Evolutionary conservation across 73 alveolate species (phyloP).

Genomic region (Stentor roeselii): DNA sequence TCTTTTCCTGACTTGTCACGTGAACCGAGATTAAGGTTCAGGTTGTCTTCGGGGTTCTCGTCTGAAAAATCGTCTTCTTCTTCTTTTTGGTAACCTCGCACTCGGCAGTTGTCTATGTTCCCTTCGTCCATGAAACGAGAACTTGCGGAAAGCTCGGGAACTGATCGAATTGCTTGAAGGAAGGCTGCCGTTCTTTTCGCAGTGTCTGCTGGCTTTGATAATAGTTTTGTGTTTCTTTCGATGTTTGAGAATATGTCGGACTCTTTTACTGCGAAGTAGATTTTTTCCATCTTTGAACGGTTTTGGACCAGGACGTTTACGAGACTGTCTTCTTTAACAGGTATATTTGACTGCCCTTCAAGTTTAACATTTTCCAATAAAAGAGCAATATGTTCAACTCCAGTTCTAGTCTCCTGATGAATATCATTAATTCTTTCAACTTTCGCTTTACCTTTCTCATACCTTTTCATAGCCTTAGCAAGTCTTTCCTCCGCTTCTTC

Average conservation of each 20-base stretch:
- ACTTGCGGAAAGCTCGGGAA: neutral
- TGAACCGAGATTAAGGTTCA: neutral
- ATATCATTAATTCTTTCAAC: slow-evolving; percentile 65
- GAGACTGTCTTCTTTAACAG: slow-evolving; percentile 66
- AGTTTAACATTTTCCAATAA: slow-evolving; percentile 65
- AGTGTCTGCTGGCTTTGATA: neutral
- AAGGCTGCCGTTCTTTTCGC: slow-evolving; percentile 1
- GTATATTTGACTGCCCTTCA: slow-evolving; percentile 73
- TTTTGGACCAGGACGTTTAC: slow-evolving; percentile 68
- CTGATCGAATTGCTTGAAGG: slow-evolving; percentile 16
- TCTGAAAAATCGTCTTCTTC: slow-evolving; percentile 20
- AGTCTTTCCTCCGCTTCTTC: slow-evolving; percentile 88
- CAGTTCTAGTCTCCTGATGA: slow-evolving; percentile 71
- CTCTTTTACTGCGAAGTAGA: slow-evolving; percentile 20
- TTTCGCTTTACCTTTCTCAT: slow-evolving; percentile 70
- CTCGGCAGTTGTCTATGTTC: slow-evolving; percentile 2
- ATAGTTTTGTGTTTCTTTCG: neutral
- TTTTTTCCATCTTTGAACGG: slow-evolving; percentile 51
- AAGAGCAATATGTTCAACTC: slow-evolving; percentile 83
- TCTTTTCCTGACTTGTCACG: neutral
- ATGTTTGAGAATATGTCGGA: neutral
- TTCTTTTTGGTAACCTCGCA: neutral
- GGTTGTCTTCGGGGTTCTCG: neutral
- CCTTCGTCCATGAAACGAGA: neutral
- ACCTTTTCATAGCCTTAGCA: slow-evolving; percentile 53